These are phyloP conservation scores for Sporothrix euskadiensis DNA, from an alignment of 2,329 filamentous ascomycete species.

Conservation along the genomic window DNA sequence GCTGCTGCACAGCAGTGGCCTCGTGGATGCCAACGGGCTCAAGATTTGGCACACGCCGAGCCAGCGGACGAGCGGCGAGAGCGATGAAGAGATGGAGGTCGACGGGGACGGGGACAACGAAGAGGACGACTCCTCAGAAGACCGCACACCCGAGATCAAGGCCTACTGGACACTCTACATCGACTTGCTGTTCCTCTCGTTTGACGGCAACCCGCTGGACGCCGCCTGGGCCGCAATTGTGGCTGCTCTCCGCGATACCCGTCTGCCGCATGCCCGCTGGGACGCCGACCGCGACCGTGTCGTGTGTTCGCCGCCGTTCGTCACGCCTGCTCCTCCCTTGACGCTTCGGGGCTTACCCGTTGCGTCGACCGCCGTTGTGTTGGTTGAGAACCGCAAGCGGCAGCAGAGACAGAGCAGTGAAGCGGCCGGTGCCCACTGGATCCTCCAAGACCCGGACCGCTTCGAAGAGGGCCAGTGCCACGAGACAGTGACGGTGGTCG, in stretches of 20 bases:
- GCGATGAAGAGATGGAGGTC: slow-evolving; percentile 38
- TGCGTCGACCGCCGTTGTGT: slow-evolving; percentile 75
- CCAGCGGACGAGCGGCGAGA: slow-evolving; percentile 27
- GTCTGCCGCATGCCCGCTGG: slow-evolving; percentile 77
- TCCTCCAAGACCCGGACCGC: slow-evolving; percentile 83
- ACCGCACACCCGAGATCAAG: slow-evolving; percentile 54
- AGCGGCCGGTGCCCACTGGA: slow-evolving; percentile 59
- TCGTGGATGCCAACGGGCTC: slow-evolving; percentile 68
- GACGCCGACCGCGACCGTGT: slow-evolving; percentile 78
- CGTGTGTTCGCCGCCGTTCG: slow-evolving; percentile 61
- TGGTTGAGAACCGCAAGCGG: slow-evolving; percentile 57
- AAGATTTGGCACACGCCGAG: slow-evolving; percentile 64
- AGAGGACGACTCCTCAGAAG: slow-evolving; percentile 32
- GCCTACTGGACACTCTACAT: slow-evolving; percentile 96
- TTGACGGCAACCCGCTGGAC: slow-evolving; percentile 90
- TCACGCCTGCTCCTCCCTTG: slow-evolving; percentile 49
- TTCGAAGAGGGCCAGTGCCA: slow-evolving; percentile 84
- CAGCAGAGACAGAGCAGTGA: slow-evolving; percentile 45
- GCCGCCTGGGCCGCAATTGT: slow-evolving; percentile 83
- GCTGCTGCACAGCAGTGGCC: slow-evolving; percentile 68
- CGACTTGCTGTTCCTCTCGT: slow-evolving; percentile 89
- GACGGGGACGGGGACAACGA: slow-evolving; percentile 33
- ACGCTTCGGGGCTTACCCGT: slow-evolving; percentile 68
- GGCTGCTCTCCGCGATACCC: slow-evolving; percentile 76
- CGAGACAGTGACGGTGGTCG: slow-evolving; percentile 79